These are phyloP conservation scores for Alternaria ethzedia DNA, from an alignment of 2,329 filamentous ascomycete genomes.

Conservation along the genomic window DNA sequence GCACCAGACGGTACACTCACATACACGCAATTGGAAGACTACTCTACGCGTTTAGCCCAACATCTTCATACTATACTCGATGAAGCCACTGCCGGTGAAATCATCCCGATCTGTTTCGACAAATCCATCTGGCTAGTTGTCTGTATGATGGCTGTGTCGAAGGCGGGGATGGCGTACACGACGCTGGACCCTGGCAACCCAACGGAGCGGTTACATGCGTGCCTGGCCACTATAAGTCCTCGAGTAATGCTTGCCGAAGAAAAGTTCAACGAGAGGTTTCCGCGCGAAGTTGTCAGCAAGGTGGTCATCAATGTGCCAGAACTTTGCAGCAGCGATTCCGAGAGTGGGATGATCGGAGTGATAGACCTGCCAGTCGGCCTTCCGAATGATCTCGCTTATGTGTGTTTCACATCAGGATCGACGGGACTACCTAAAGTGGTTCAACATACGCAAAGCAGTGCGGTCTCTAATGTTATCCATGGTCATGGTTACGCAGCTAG, in stretches of 20 bases:
- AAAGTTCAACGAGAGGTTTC: neutral
- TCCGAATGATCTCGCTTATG: constrained; percentile 39
- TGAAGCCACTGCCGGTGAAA: neutral
- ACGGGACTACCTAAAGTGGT: constrained; percentile 55
- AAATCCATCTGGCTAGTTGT: constrained; percentile 6
- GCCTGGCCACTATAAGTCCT: neutral
- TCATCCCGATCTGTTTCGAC: constrained; percentile 8
- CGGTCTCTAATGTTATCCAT: constrained; percentile 2
- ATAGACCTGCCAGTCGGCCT: neutral
- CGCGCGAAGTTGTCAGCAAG: neutral
- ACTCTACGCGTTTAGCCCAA: neutral
- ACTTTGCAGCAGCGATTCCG: neutral
- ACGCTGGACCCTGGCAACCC: constrained; percentile 1
- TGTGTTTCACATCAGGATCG: constrained; percentile 55
- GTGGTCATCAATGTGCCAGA: neutral
- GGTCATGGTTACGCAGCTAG: neutral
- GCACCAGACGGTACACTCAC: constrained; percentile 1
- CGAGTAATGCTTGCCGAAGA: neutral
- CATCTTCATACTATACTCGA: neutral
- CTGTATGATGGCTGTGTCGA: constrained; percentile 7
- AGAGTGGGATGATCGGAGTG: neutral
- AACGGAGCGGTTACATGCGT: constrained; percentile 2
- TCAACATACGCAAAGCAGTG: constrained; percentile 25
- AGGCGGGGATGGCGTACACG: constrained; percentile 4
- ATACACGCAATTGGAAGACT: constrained; percentile 1